A percentile compares a stretch with the other conserved stretches of the same genome.
Conservation (phyloP, 2,329 filamentous ascomycete genomes). For the Rhytidhysteron rufulum region DNA sequence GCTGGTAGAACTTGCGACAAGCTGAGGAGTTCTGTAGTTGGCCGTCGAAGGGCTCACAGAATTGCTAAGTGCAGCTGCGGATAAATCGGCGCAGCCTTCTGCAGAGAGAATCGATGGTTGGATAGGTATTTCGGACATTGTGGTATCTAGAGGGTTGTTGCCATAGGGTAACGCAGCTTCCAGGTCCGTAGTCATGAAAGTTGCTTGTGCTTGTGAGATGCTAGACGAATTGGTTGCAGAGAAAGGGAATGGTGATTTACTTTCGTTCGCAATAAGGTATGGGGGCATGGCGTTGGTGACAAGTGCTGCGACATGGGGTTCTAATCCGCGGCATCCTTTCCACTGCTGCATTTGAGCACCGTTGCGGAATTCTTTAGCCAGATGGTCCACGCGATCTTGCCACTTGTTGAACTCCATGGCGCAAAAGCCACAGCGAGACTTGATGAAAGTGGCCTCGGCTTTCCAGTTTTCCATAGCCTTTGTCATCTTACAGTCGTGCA, state of each 20-base stretch:
- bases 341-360: slow-evolving; percentile 52
- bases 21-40: slow-evolving; percentile 1
- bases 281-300: slow-evolving; percentile 52
- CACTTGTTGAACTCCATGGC: slow-evolving; percentile 45
- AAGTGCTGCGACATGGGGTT: slow-evolving; percentile 44
- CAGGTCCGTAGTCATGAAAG: background rate
- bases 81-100: slow-evolving; percentile 1
- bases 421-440: slow-evolving; percentile 54
- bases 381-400: slow-evolving; percentile 50
- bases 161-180: background rate
- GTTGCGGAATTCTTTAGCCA: slow-evolving; percentile 53
- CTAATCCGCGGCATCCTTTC: slow-evolving; percentile 53
- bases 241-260: slow-evolving; percentile 44
- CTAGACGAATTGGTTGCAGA: slow-evolving; percentile 38
- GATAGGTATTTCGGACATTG: too few relatives aligned
- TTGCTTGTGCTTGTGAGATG: slow-evolving; percentile 13
- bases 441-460: slow-evolving; percentile 52
- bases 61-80: slow-evolving; percentile 16
- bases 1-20: background rate
- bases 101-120: slow-evolving; percentile 11
- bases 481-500: slow-evolving; percentile 61
- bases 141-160: slow-evolving; percentile 10
- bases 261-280: slow-evolving; percentile 49
- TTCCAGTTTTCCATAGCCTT: slow-evolving; percentile 63
- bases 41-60: slow-evolving; percentile 18